Percentiles rank a stretch among this genome's conserved stretches.
Conservation (phyloP, 148 eudicot genomes). For the Nepenthes mirabilis region DNA sequence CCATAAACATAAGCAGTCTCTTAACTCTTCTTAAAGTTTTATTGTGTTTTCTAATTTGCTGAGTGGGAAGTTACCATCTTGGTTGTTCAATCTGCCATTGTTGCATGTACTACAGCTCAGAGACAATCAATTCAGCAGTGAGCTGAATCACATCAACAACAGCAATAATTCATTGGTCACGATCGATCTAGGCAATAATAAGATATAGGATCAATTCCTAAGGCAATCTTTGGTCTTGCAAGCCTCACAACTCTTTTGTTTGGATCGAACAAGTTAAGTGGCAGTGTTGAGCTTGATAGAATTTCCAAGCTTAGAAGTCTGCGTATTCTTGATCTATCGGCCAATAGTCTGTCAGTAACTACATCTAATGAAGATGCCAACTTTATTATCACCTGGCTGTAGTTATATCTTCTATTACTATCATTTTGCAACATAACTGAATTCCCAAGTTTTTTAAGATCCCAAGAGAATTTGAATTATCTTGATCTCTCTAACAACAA, state of each 20-base stretch:
- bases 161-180: neutral
- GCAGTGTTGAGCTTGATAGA: constrained; percentile 6
- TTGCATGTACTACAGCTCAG: neutral
- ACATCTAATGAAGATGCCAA: neutral
- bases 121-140: constrained; percentile 4
- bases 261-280: constrained; percentile 17
- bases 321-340: neutral
- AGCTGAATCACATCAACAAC: neutral
- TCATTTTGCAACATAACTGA: constrained; percentile 13
- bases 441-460: constrained; percentile 10
- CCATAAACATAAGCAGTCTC: constrained; percentile 1
- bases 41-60: constrained; percentile 7
- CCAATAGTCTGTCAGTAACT: constrained; percentile 1
- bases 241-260: neutral
- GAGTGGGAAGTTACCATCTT: constrained; percentile 14
- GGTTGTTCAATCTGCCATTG: constrained; percentile 13
- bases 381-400: neutral
- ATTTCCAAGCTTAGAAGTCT: constrained; percentile 8
- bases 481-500: constrained; percentile 15
- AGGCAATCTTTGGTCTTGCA: constrained; percentile 1
- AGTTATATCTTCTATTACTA: neutral
- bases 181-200: constrained; percentile 2
- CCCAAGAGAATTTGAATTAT: neutral
- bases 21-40: neutral
- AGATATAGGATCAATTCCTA: constrained; percentile 6